These are phyloP conservation scores for Dipteronia dyeriana DNA, from an alignment of 345 rosid species.

Conservation along the genomic window DNA sequence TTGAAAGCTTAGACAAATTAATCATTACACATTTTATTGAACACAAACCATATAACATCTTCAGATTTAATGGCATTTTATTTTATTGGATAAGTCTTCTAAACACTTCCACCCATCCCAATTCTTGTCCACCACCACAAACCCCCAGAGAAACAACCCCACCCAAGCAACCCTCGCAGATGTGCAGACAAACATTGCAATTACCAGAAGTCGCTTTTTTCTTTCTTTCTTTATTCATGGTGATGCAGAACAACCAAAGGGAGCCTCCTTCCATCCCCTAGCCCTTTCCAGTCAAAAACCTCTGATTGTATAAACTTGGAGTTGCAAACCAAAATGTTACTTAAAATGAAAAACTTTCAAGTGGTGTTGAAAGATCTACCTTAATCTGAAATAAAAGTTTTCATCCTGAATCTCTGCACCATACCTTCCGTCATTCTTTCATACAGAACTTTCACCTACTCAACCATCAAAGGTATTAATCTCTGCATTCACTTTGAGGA, in stretches of 20 bases:
- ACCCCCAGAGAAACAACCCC: too few species aligned
- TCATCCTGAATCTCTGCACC: background rate
- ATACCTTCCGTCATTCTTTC: background rate
- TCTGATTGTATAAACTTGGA: background rate
- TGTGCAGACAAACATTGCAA: background rate
- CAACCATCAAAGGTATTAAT: background rate
- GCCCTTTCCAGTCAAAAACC: background rate
- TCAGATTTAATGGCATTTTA: background rate
- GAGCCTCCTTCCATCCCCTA: background rate
- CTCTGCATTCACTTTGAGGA: too few species aligned
- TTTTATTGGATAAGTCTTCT: background rate
- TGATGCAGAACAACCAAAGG: background rate
- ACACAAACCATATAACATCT: background rate
- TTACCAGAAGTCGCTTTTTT: background rate
- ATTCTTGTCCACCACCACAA: background rate
- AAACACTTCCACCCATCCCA: background rate
- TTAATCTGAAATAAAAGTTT: too few species aligned
- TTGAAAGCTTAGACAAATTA: conserved; percentile 5
- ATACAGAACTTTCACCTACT: background rate
- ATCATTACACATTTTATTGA: background rate
- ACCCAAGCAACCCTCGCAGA: too few species aligned
- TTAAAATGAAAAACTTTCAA: too few species aligned
- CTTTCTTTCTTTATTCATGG: background rate
- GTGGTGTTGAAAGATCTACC: too few species aligned
- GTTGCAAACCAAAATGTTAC: too few species aligned